phyloP scores from a whole-genome alignment of 768 basidiomycete species.

The Punctularia strigosozonata region DNA sequence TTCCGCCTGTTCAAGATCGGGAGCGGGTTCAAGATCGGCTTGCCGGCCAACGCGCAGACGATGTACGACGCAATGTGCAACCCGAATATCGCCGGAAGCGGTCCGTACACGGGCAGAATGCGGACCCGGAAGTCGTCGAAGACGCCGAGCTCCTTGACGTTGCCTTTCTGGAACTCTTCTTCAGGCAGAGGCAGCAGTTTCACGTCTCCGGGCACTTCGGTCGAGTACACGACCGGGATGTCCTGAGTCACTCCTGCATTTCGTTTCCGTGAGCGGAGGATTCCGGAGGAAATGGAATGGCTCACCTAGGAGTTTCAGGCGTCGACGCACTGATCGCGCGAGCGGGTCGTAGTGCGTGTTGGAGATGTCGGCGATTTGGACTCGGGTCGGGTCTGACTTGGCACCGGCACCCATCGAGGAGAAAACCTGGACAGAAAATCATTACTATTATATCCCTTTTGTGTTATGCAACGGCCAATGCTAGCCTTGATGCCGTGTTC shows the following conservation, averaged over 20 bases:
- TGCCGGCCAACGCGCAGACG: slow-evolving; percentile 73
- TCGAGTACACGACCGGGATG: slow-evolving; percentile 89
- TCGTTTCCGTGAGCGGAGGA: background rate
- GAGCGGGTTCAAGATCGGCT: slow-evolving; percentile 73
- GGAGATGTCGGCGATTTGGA: slow-evolving; percentile 94
- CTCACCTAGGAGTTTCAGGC: slow-evolving; percentile 31
- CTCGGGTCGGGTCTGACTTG: slow-evolving; percentile 87
- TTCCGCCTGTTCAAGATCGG: slow-evolving; percentile 80
- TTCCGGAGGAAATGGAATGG: background rate
- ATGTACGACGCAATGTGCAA: slow-evolving; percentile 85
- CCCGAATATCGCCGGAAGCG: slow-evolving; percentile 85
- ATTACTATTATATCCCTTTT: background rate
- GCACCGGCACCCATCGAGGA: slow-evolving; percentile 96
- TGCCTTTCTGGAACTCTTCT: slow-evolving; percentile 84
- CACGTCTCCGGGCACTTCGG: slow-evolving; percentile 83
- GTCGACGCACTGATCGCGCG: slow-evolving; percentile 78
- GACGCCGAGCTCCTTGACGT: slow-evolving; percentile 78
- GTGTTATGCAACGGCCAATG: background rate
- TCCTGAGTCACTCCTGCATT: slow-evolving; percentile 27
- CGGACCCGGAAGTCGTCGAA: slow-evolving; percentile 92
- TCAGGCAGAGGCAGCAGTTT: slow-evolving; percentile 84
- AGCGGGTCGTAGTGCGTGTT: slow-evolving; percentile 89
- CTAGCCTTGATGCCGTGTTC: slow-evolving; percentile 65
- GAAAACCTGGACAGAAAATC: slow-evolving; percentile 52
- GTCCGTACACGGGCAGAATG: slow-evolving; percentile 85